These are phyloP conservation scores for Alternaria postmessia DNA, from an alignment of 2,329 filamentous ascomycete species.

Conservation along the genomic window DNA sequence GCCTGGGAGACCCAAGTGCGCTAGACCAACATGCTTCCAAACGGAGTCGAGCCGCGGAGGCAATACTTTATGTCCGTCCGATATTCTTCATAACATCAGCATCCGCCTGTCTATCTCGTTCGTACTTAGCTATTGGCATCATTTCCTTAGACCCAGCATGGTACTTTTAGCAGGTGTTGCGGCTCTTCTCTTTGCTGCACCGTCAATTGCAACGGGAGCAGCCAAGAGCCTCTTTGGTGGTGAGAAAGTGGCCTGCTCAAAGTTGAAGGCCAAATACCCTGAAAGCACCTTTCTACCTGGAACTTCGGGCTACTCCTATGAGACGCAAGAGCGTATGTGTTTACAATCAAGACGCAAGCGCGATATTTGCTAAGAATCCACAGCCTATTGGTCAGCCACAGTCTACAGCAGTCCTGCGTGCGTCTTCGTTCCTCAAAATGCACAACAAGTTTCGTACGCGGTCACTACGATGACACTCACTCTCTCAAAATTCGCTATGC, in stretches of 20 bases:
- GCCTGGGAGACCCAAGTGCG: not conserved
- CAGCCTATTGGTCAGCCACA: constrained; percentile 21
- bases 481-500: constrained; percentile 27
- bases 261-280: not conserved
- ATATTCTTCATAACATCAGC: not conserved
- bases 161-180: not conserved
- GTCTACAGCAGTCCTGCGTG: constrained; percentile 26
- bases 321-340: not conserved
- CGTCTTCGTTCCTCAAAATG: constrained; percentile 29
- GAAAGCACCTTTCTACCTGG: not conserved
- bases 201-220: not conserved
- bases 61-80: not conserved
- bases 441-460: constrained; percentile 27
- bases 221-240: not conserved
- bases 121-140: not conserved
- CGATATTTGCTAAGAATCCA: not conserved
- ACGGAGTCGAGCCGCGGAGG: not conserved
- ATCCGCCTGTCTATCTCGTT: not conserved
- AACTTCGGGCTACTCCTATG: not conserved
- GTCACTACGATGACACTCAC: constrained; percentile 24
- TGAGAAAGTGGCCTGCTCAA: not conserved
- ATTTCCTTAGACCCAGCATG: not conserved
- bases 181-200: not conserved
- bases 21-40: not conserved
- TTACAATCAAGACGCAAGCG: not conserved